phyloP scores from a whole-genome alignment of 306 rosid genomes.

The Canavalia ensiformis region DNA sequence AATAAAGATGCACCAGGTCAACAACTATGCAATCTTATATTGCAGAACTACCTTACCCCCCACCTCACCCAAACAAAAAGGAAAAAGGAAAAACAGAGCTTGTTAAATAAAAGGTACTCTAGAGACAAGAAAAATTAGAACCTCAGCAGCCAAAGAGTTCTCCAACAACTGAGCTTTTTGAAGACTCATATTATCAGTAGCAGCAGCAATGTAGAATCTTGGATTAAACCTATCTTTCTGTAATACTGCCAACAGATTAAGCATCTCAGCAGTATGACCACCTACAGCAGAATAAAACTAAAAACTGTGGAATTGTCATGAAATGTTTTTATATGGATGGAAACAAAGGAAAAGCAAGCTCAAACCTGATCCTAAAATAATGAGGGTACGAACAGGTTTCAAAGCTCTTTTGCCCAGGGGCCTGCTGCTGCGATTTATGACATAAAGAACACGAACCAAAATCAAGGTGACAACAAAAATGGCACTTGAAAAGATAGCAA shows the following conservation, averaged over 20 bases:
- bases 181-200: constrained; percentile 95
- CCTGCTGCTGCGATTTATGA: constrained; percentile 46
- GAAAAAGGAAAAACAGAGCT: background rate
- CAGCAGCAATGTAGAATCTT: constrained; percentile 84
- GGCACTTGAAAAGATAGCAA: constrained; percentile 41
- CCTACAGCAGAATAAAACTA: constrained; percentile 52
- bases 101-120: constrained; percentile 10
- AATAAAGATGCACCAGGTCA: constrained; percentile 28
- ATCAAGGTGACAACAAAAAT: constrained; percentile 46
- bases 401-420: constrained; percentile 47
- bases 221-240: constrained; percentile 72
- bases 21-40: constrained; percentile 21
- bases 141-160: constrained; percentile 57
- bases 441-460: constrained; percentile 55
- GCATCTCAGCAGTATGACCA: constrained; percentile 96
- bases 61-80: background rate
- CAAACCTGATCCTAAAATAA: constrained; percentile 71
- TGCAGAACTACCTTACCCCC: background rate
- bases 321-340: constrained; percentile 26
- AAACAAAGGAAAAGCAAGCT: constrained; percentile 37
- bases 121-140: constrained; percentile 42
- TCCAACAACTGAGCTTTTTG: constrained; percentile 82
- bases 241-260: constrained; percentile 78
- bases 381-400: constrained; percentile 57
- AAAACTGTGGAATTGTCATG: constrained; percentile 8